Evolutionary conservation across 2,329 filamentous ascomycete species (phyloP).

Genomic region (Arthrobotrys sinensis): DNA sequence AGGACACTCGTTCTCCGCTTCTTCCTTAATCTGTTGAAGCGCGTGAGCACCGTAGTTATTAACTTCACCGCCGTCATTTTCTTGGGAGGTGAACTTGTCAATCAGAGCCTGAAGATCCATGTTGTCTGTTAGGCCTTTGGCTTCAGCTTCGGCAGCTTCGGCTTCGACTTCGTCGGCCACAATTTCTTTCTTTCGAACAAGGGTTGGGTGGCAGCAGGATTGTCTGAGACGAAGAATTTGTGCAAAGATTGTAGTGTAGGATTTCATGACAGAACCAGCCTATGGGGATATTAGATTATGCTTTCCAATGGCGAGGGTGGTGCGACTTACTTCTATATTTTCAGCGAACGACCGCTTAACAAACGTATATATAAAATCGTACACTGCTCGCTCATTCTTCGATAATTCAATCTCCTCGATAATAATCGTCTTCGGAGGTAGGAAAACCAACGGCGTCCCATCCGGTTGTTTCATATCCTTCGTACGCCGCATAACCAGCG

Average conservation of each 20-base stretch:
- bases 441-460: constrained; percentile 82
- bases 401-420: constrained; percentile 91
- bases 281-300: constrained; percentile 19
- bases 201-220: constrained; percentile 90
- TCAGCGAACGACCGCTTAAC: constrained; percentile 87
- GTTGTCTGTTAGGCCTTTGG: constrained; percentile 84
- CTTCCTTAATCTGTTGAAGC: constrained; percentile 89
- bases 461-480: constrained; percentile 98
- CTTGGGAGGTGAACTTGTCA: constrained; percentile 82
- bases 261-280: constrained; percentile 92
- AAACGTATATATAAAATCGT: constrained; percentile 87
- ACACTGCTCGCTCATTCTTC: constrained; percentile 87
- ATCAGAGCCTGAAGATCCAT: constrained; percentile 94
- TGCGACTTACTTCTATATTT: constrained; percentile 76
- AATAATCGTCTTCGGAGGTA: constrained; percentile 85
- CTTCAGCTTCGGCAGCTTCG: constrained; percentile 81
- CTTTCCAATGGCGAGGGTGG: not conserved
- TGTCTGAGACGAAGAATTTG: constrained; percentile 94
- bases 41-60: constrained; percentile 89
- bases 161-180: constrained; percentile 91
- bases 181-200: constrained; percentile 87
- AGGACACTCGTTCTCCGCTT: constrained; percentile 89
- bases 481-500: constrained; percentile 92
- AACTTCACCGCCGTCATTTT: constrained; percentile 73
- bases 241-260: constrained; percentile 96